Conservation (phyloP, 768 basidiomycete species). For the Daedaleopsis sinensis region DNA sequence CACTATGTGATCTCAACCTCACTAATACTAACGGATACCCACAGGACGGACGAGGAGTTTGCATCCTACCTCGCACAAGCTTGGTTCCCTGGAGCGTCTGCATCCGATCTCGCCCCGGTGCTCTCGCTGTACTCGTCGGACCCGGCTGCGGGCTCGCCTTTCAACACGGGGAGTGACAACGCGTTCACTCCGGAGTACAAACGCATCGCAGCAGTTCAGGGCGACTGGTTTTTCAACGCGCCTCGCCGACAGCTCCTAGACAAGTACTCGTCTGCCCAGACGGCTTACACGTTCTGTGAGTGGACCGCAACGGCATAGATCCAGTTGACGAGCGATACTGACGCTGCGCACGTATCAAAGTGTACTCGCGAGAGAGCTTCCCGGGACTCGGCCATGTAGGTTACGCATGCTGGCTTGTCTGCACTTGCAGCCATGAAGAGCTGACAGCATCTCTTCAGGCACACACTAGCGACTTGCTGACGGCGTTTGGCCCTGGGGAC, state of each 20-base stretch:
- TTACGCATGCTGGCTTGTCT: not conserved
- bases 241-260: slow-evolving; percentile 31
- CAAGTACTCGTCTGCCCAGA: slow-evolving; percentile 21
- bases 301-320: not conserved
- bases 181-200: slow-evolving; percentile 45
- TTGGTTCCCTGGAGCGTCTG: slow-evolving; percentile 28
- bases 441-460: slow-evolving; percentile 29
- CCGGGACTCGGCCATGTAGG: slow-evolving; percentile 9
- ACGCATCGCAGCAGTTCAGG: slow-evolving; percentile 31
- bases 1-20: too few species aligned
- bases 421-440: not conserved
- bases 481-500: slow-evolving; percentile 45
- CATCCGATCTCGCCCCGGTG: slow-evolving; percentile 19
- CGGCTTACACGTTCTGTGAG: slow-evolving; percentile 23
- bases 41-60: slow-evolving; percentile 28
- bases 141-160: slow-evolving; percentile 52
- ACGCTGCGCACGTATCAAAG: slow-evolving; percentile 1
- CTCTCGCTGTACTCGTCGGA: slow-evolving; percentile 31
- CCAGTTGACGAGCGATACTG: not conserved
- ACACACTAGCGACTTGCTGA: slow-evolving; percentile 46
- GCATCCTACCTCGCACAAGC: slow-evolving; percentile 19
- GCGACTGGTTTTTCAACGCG: slow-evolving; percentile 32
- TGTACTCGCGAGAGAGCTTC: slow-evolving; percentile 13
- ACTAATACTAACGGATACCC: not conserved
- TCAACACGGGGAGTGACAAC: slow-evolving; percentile 48